Evolutionary conservation across 2,329 filamentous ascomycete species (phyloP), one percentile per base, ranked within the genome.

Genomic region (Talaromyces amestolkiae): DNA sequence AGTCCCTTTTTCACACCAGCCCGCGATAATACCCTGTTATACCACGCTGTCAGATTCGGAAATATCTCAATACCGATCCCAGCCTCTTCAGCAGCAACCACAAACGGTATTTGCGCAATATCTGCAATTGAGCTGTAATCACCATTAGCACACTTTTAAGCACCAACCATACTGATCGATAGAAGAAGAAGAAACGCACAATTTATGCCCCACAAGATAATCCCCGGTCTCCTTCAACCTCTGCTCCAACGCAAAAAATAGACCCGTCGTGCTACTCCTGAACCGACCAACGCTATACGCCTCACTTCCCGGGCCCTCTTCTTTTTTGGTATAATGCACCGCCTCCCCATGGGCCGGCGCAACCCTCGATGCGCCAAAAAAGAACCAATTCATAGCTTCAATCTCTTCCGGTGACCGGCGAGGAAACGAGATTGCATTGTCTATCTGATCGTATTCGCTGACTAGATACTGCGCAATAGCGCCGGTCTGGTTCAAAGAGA

Each of bases 121-220:
- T 60, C 58, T 15, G 39, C 58, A 19, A 60, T 33, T 19, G 58
- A 60, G 27, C 58, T 60, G 24, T 47, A 31, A 31, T 33, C 37
- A 43, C 22, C 53, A 24, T 19, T 54, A 47, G 3, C 19, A 47
- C 9, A 37, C 9, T 47, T 24, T 3, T 11, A 24, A 24, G 27
- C 6, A 7, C 45, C 19, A 22, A 4, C 1, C 22, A 24, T 13
- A 3, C 19, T 24, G 10, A 24, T 24, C n/a, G 35, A 13, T 37
- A 3, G 1, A 3, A 8, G 7, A 35, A 35, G 9, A 13, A 11
- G 7, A 15, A 10, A 27, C 56, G 3, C n/a, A 60, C 58, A 60
- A 60, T 60, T 60, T 60, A 33, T 60, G 24, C 27, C 58, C 58
- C 37, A 60, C 58, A 4, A 60, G 58, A 60, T 60, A 60, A 24